phyloP scores from a whole-genome alignment of 352 stramenopile species.

The Pythium rishiriense region DNA sequence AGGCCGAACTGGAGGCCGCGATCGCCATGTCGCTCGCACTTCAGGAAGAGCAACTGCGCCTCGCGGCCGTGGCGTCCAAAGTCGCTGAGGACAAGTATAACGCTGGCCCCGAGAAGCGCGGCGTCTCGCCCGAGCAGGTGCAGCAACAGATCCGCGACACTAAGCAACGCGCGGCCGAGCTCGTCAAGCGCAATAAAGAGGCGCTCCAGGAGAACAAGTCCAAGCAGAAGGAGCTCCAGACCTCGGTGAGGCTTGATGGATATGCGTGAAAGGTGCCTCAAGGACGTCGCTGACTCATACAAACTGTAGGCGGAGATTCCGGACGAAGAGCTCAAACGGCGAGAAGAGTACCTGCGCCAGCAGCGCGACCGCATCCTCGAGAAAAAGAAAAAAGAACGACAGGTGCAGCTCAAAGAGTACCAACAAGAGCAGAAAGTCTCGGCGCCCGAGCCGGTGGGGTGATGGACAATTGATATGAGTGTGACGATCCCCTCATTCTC shows the following conservation, averaged over 20 bases:
- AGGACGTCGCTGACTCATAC: neutral
- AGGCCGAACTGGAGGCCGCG: constrained; percentile 73
- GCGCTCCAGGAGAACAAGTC: constrained; percentile 67
- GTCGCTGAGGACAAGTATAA: constrained; percentile 64
- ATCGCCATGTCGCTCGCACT: constrained; percentile 77
- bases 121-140: constrained; percentile 51
- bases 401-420: constrained; percentile 72
- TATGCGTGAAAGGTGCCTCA: neutral
- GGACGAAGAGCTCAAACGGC: constrained; percentile 66
- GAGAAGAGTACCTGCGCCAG: constrained; percentile 73
- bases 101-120: constrained; percentile 30
- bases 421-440: constrained; percentile 70
- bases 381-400: constrained; percentile 80
- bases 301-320: constrained; percentile 53
- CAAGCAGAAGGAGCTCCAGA: constrained; percentile 70
- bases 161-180: constrained; percentile 72
- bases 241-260: constrained; percentile 1
- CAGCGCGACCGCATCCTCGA: constrained; percentile 79
- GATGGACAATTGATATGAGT: neutral
- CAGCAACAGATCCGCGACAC: constrained; percentile 59
- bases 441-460: constrained; percentile 52
- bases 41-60: constrained; percentile 68
- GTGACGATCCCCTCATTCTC: neutral
- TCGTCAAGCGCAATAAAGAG: constrained; percentile 75
- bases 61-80: constrained; percentile 54